Conservation (phyloP, 345 rosid species). For the Eucalyptus albens region DNA sequence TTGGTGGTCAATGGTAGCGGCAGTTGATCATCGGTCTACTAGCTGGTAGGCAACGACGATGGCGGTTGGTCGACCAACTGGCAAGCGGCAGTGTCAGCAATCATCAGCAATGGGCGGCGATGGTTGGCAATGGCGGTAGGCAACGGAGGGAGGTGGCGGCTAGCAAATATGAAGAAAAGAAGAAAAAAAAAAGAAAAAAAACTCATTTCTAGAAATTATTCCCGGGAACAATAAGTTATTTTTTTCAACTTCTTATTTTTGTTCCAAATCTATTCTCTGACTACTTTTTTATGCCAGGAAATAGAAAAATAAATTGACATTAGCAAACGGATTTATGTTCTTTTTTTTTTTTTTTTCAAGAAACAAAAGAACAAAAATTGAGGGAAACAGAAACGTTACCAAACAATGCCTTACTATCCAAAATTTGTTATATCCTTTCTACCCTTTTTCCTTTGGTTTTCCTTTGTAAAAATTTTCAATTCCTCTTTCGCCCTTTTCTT, state of each 20-base stretch:
- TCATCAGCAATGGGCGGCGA: rapidly evolving
- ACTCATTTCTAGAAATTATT: too few relatives aligned
- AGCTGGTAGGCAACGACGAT: rapidly evolving
- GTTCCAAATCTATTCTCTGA: rapidly evolving
- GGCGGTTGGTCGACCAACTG: rapidly evolving
- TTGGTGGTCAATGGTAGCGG: rapidly evolving
- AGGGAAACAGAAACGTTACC: rapidly evolving
- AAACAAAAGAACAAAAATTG: rapidly evolving
- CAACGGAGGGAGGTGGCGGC: rapidly evolving
- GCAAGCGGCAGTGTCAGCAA: rapidly evolving
- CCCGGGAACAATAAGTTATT: rapidly evolving
- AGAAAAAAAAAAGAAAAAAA: too few relatives aligned
- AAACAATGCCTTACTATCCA: background rate
- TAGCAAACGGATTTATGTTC: rapidly evolving
- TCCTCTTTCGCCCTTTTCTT: background rate
- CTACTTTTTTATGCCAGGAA: rapidly evolving
- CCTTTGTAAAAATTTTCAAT: background rate
- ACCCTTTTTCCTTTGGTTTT: background rate
- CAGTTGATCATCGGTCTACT: rapidly evolving
- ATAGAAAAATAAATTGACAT: rapidly evolving
- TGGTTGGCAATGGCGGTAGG: rapidly evolving
- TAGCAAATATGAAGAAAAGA: too few relatives aligned
- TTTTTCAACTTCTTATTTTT: too few relatives aligned
- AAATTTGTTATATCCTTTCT: background rate
- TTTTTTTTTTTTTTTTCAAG: rapidly evolving